These are phyloP conservation scores for Ustilago tritici DNA, from an alignment of 1,284 basidiomycete species.

Conservation along the genomic window DNA sequence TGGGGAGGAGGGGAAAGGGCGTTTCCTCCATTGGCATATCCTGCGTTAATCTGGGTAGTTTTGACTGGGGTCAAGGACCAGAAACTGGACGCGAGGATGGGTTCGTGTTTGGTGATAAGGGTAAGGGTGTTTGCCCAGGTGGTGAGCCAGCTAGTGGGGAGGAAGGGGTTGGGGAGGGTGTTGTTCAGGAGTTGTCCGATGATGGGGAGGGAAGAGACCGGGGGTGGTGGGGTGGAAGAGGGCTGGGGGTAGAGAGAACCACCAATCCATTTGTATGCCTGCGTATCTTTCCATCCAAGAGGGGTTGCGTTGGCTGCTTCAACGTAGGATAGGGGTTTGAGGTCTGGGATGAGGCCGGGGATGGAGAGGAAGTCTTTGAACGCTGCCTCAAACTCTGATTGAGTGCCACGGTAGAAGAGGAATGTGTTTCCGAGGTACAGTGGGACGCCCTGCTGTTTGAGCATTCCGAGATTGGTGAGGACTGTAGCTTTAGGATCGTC, in stretches of 20 bases:
- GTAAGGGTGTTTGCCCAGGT: conserved; percentile 15
- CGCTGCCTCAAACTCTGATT: conserved; percentile 9
- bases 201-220: not conserved
- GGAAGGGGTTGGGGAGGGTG: not conserved
- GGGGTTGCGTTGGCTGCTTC: conserved; percentile 21
- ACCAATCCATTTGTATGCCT: conserved; percentile 45
- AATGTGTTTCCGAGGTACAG: conserved; percentile 18
- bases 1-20: conserved; percentile 36
- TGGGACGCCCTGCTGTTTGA: conserved; percentile 15
- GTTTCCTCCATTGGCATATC: conserved; percentile 40
- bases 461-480: conserved; percentile 28
- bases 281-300: conserved; percentile 18
- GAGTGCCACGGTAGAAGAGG: conserved; percentile 34
- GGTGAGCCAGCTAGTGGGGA: conserved; percentile 7
- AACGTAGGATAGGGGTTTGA: conserved; percentile 24
- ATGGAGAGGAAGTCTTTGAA: conserved; percentile 31
- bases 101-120: conserved; percentile 16
- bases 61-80: conserved; percentile 38
- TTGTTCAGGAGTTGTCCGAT: not conserved
- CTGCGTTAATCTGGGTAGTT: conserved; percentile 27
- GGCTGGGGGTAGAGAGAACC: conserved; percentile 27
- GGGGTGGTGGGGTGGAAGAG: not conserved
- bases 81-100: conserved; percentile 17
- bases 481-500: conserved; percentile 39
- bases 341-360: conserved; percentile 12